Percentiles rank a stretch among this genome's conserved stretches.
phyloP scores from a whole-genome alignment of 495 filamentous ascomycete species.

The Penicillium manginii region DNA sequence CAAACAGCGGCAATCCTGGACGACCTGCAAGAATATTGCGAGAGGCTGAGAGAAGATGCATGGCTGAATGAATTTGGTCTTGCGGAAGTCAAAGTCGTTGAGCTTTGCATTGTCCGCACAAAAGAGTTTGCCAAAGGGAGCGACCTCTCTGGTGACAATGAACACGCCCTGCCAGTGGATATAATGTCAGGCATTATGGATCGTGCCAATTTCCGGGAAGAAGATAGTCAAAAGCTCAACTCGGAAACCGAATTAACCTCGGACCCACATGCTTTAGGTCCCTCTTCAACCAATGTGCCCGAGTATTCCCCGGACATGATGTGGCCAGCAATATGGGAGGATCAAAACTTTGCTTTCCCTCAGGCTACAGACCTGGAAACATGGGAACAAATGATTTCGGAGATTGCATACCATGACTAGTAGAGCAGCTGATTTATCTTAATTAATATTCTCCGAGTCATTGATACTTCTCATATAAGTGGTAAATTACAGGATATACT shows the following conservation, averaged over 20 bases:
- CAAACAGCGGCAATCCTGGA: slow-evolving; percentile 20
- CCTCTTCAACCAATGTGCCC: slow-evolving; percentile 4
- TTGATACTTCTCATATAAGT: neutral
- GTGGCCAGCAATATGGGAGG: slow-evolving; percentile 24
- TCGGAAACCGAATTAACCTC: neutral
- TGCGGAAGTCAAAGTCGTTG: slow-evolving; percentile 21
- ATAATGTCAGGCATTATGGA: slow-evolving; percentile 2
- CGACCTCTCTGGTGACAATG: slow-evolving; percentile 4
- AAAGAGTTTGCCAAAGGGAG: slow-evolving; percentile 7
- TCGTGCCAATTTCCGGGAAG: neutral
- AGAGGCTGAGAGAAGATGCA: slow-evolving; percentile 15
- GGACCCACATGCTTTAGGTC: neutral
- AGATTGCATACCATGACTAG: slow-evolving; percentile 22
- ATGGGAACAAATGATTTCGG: slow-evolving; percentile 25
- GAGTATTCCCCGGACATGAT: slow-evolving; percentile 18
- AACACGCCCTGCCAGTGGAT: neutral
- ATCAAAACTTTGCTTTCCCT: slow-evolving; percentile 22
- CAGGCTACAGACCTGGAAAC: slow-evolving; percentile 22
- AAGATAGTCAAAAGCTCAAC: neutral
- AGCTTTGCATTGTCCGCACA: slow-evolving; percentile 19
- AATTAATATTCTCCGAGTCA: too few species aligned
- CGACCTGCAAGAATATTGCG: slow-evolving; percentile 20
- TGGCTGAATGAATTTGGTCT: slow-evolving; percentile 24
- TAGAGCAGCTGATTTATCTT: too few species aligned
- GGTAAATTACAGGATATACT: slow-evolving; percentile 13